phyloP scores from a whole-genome alignment of 2,329 filamentous ascomycete genomes.

The Balansia obtecta region DNA sequence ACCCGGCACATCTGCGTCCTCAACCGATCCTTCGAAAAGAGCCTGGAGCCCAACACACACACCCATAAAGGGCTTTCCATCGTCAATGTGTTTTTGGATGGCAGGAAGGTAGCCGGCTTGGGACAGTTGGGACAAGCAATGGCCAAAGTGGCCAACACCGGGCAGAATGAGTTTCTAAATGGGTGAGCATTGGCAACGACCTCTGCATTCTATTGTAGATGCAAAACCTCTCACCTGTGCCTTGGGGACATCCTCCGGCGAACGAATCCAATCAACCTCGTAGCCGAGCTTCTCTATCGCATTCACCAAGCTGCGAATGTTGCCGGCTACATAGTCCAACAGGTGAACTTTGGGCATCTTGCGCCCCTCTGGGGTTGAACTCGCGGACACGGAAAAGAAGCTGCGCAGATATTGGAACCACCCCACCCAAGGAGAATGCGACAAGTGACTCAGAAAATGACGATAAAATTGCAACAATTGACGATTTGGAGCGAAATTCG shows the following conservation, averaged over 20 bases:
- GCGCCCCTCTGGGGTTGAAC: slow-evolving; percentile 5
- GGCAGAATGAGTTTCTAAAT: slow-evolving; percentile 81
- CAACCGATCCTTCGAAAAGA: slow-evolving; percentile 74
- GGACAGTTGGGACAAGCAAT: slow-evolving; percentile 78
- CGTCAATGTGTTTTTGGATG: slow-evolving; percentile 67
- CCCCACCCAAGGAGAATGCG: not conserved
- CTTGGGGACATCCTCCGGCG: slow-evolving; percentile 69
- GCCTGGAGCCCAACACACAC: slow-evolving; percentile 94
- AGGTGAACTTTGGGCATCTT: slow-evolving; percentile 68
- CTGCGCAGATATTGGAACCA: not conserved
- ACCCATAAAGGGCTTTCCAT: slow-evolving; percentile 95
- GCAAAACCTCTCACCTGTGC: slow-evolving; percentile 55
- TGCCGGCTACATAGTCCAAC: slow-evolving; percentile 86
- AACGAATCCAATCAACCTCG: slow-evolving; percentile 80
- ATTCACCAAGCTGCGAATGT: slow-evolving; percentile 91
- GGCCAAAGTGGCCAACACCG: slow-evolving; percentile 93
- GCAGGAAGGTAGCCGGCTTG: slow-evolving; percentile 74
- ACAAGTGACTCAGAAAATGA: slow-evolving; percentile 2
- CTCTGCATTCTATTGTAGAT: not conserved
- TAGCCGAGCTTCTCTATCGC: slow-evolving; percentile 94
- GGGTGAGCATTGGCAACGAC: not conserved
- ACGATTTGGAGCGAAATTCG: slow-evolving; percentile 6
- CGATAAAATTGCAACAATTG: not conserved
- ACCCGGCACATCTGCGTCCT: slow-evolving; percentile 60
- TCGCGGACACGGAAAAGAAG: not conserved